A percentile compares a stretch with the other conserved stretches of the same genome.
Evolutionary conservation across 208 protist species (phyloP).

Genomic region (Leishmania amazonensis): DNA sequence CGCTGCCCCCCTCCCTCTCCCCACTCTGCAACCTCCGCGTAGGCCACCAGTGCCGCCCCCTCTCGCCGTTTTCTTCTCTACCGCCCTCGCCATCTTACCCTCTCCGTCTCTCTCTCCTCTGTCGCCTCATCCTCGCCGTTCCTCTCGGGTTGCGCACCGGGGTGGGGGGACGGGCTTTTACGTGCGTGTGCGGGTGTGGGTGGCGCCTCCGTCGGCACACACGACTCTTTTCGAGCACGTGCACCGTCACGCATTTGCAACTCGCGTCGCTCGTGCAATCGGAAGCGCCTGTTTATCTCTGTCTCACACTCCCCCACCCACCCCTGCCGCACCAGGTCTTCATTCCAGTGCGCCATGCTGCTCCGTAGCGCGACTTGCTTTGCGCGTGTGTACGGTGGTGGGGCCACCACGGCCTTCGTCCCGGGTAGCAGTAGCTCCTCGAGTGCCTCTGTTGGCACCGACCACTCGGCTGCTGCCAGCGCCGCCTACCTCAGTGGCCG

Average conservation of each 20-base stretch:
- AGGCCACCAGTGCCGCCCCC: not conserved
- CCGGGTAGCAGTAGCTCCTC: constrained; percentile 28
- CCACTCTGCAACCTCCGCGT: not conserved
- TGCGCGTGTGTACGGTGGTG: constrained; percentile 75
- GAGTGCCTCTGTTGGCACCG: constrained; percentile 7
- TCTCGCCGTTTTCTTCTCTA: not conserved
- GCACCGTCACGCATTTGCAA: not conserved
- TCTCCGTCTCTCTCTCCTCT: not conserved
- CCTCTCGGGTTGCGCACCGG: not conserved
- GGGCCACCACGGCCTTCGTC: constrained; percentile 30
- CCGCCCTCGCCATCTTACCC: not conserved
- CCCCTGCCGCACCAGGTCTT: not conserved
- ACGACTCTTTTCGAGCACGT: not conserved
- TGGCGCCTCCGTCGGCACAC: not conserved
- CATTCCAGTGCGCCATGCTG: constrained; percentile 4
- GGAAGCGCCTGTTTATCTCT: not conserved
- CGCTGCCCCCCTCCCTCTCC: not conserved
- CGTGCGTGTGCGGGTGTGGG: not conserved
- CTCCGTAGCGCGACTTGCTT: constrained; percentile 16
- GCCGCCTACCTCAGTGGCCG: constrained; percentile 6
- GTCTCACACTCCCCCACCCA: not conserved
- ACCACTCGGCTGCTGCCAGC: not conserved
- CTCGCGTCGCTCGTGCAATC: not conserved
- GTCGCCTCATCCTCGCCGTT: not conserved
- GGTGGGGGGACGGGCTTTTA: not conserved